Evolutionary conservation across 192 early-diverging fungal genomes (phyloP).

Genomic region (Podila clonocystis): DNA sequence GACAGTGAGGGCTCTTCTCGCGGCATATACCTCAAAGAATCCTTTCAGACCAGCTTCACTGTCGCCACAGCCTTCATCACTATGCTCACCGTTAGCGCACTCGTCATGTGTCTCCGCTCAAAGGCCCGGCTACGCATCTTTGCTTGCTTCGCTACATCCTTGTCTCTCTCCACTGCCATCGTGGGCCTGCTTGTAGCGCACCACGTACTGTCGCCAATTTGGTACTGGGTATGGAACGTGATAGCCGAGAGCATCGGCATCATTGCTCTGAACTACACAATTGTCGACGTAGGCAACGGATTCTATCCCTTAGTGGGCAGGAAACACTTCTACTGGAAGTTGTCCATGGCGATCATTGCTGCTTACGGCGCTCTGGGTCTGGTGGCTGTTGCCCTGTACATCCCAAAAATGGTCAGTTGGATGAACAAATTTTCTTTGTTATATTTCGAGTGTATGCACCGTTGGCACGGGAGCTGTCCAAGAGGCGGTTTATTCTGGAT

Average conservation of each 20-base stretch:
- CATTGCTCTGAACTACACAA: slow-evolving; percentile 13
- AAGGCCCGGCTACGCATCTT: slow-evolving; percentile 22
- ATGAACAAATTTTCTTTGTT: too few relatives aligned
- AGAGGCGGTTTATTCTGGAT: too few relatives aligned
- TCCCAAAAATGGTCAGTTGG: slow-evolving; percentile 6
- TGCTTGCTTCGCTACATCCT: slow-evolving; percentile 21
- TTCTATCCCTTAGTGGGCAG: slow-evolving; percentile 33
- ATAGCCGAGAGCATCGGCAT: slow-evolving; percentile 18
- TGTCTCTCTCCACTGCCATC: slow-evolving; percentile 33
- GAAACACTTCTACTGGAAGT: slow-evolving; percentile 10
- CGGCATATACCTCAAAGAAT: background rate
- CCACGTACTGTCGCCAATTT: background rate
- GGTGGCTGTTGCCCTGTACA: slow-evolving; percentile 15
- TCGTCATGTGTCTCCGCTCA: slow-evolving; percentile 18
- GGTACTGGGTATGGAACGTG: slow-evolving; percentile 47
- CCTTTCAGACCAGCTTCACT: slow-evolving; percentile 8
- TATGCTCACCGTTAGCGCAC: slow-evolving; percentile 11
- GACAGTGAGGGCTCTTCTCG: too few relatives aligned
- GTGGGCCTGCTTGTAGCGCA: slow-evolving; percentile 10
- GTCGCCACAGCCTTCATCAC: slow-evolving; percentile 21
- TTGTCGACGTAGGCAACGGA: slow-evolving; percentile 33
- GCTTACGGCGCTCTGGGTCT: slow-evolving; percentile 8
- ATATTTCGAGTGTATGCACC: too few relatives aligned
- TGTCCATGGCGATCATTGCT: slow-evolving; percentile 8
- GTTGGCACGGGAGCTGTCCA: too few relatives aligned